These are phyloP conservation scores for Lactifluus piperatus DNA, from an alignment of 768 basidiomycete species.

Conservation along the genomic window DNA sequence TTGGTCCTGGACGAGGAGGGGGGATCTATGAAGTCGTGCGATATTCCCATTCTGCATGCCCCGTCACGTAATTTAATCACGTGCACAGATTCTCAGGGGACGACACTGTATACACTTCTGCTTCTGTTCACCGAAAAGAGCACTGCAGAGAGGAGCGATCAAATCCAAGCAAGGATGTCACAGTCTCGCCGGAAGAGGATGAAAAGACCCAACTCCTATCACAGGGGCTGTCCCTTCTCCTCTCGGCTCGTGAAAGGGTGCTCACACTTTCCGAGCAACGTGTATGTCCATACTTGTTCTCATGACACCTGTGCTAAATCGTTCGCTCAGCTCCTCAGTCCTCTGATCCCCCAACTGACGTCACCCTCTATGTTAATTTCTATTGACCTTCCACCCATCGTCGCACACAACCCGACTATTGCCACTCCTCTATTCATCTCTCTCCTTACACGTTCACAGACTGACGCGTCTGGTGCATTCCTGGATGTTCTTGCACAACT, in stretches of 20 bases:
- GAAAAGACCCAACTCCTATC: conserved; percentile 47
- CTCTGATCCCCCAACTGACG: conserved; percentile 37
- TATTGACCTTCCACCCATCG: conserved; percentile 56
- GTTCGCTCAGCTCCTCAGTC: conserved; percentile 39
- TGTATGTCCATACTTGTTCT: conserved; percentile 31
- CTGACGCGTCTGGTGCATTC: conserved; percentile 36
- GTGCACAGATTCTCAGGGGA: neutral
- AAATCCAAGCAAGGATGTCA: conserved; percentile 2
- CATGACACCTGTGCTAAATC: neutral
- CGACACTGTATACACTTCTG: neutral
- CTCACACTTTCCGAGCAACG: conserved; percentile 71
- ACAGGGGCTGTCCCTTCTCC: conserved; percentile 57
- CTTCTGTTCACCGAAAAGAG: neutral
- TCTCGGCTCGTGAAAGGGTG: conserved; percentile 62
- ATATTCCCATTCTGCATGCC: neutral
- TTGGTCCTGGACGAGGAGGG: conserved; percentile 55
- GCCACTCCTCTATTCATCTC: conserved; percentile 59
- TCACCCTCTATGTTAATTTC: conserved; percentile 51
- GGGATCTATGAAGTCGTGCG: conserved; percentile 8
- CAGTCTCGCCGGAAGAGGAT: conserved; percentile 43
- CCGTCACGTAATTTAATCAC: neutral
- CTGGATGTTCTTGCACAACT: conserved; percentile 56
- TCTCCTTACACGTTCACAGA: conserved; percentile 37
- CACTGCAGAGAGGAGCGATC: neutral
- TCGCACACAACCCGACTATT: conserved; percentile 58